A percentile compares a stretch with the other conserved stretches of the same genome.
These are phyloP conservation scores for Nepenthes mirabilis DNA, from an alignment of 148 eudicot genomes.

Conservation along the genomic window DNA sequence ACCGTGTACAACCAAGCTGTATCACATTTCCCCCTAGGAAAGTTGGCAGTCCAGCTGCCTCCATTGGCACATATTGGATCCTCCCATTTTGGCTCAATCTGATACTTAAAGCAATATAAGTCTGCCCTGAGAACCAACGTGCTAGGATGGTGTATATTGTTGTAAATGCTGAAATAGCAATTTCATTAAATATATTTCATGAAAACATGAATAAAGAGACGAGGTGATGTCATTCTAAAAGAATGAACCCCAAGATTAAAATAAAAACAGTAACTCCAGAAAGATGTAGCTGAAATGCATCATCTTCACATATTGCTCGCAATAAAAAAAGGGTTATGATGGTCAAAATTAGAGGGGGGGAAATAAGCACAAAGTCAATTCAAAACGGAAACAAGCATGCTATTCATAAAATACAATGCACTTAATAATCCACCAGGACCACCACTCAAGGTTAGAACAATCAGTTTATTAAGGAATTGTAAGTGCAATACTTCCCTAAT, in stretches of 20 bases:
- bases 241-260: background rate
- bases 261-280: background rate
- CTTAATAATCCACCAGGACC: no score
- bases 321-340: no score
- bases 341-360: no score
- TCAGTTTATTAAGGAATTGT: no score
- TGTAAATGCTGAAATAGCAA: constrained; percentile 54
- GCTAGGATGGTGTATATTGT: constrained; percentile 73
- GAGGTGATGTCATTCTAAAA: background rate
- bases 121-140: constrained; percentile 63
- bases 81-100: constrained; percentile 98
- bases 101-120: constrained; percentile 65
- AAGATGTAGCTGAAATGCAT: background rate
- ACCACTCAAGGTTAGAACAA: no score
- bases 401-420: no score
- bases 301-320: background rate
- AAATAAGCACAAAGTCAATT: no score
- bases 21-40: constrained; percentile 47
- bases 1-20: constrained; percentile 81
- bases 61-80: constrained; percentile 96
- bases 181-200: background rate
- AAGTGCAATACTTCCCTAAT: no score
- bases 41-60: constrained; percentile 70
- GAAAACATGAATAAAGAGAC: constrained; percentile 1
- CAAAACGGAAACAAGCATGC: no score